Percentiles rank a stretch among this genome's conserved stretches.
Conservation (phyloP, 1,284 basidiomycete genomes). For the Neolentinus lepideus region DNA sequence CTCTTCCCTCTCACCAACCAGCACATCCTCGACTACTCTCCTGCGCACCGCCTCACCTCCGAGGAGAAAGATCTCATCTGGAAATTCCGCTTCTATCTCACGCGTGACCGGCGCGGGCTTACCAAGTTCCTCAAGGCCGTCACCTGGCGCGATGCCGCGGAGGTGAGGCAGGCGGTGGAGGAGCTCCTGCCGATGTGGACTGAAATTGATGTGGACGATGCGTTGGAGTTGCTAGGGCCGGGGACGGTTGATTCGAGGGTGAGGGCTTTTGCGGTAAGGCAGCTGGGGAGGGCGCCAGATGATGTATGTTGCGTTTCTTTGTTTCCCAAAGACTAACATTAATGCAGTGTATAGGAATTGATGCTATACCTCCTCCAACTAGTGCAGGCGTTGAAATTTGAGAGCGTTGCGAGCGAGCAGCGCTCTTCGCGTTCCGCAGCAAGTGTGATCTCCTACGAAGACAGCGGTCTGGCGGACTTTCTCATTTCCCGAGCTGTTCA, state of each 20-base stretch:
- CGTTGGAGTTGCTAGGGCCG: conserved; percentile 90
- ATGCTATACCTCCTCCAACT: conserved; percentile 91
- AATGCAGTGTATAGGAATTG: conserved; percentile 58
- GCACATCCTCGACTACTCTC: conserved; percentile 89
- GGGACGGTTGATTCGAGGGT: conserved; percentile 89
- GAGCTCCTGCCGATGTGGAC: conserved; percentile 95
- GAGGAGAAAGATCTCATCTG: conserved; percentile 96
- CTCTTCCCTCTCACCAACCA: conserved; percentile 22
- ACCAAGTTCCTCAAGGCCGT: conserved; percentile 99
- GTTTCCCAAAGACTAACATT: neutral
- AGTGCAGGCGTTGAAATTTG: conserved; percentile 96
- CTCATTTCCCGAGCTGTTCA: conserved; percentile 80
- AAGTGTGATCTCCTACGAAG: conserved; percentile 71
- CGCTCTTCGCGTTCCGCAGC: conserved; percentile 45
- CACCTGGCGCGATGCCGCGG: conserved; percentile 92
- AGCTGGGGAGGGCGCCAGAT: conserved; percentile 88
- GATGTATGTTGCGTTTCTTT: conserved; percentile 51
- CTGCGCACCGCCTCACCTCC: conserved; percentile 80
- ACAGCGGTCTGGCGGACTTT: conserved; percentile 86
- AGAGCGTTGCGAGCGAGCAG: conserved; percentile 70
- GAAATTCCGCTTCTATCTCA: conserved; percentile 98
- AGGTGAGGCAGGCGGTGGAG: conserved; percentile 97
- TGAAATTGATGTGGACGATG: conserved; percentile 95
- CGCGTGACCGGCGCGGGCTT: conserved; percentile 82
- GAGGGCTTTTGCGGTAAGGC: conserved; percentile 88